Base-by-base conservation (phyloP, 2,329 filamentous ascomycete species). In the Penicillium sp. region DNA sequence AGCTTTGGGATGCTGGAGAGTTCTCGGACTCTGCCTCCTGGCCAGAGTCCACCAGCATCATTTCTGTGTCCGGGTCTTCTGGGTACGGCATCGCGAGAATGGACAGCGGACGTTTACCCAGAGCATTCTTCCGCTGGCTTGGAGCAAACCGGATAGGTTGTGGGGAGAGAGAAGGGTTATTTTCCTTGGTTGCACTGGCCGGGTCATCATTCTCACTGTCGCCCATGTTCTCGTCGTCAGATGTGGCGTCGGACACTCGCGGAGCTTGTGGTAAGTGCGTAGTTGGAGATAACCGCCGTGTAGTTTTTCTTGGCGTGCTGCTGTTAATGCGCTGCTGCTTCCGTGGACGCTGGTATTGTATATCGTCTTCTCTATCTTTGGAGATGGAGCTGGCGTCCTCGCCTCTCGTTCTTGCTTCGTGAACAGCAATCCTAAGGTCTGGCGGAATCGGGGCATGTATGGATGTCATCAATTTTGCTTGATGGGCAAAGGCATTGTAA, bases 381-480 rank as follows among this genome's bases (percentile, higher is more conserved):
- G 56, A 33, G 8, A 44, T 40, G 4, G 55, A 48, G 7, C 51
- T 48, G 45, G 59, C 46, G 51, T 75, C 75, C 48, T 77, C 74
- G 2, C 74, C 75, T 34, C 73, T 59, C 41, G 61, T 62, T 55
- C 74, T 77, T 9, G 78, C 77, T 44, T 77, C 72, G 12, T 53
- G 51, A 2, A 75, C 76, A 8, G 62, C 62, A 1, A 57, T 56
- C 33, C 51, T 57, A 36, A 79, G 44, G 10, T 66, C 61, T 12
- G 46, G 40, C 1, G 76, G 75, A 12, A 80, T 65, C 0, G 64
- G 65, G 7, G 78, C 77, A 51, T 82, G 76, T 9, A 81, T 77
- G 2, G 71, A 73, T 2, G 76, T 77, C 77, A 80, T 80, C 30
- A 81, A 56, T 56, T 66, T 72, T 11, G 77, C 78, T 41, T 78